Base-by-base conservation (phyloP, 1,284 basidiomycete genomes). In the Apiotrichum gamsii region DNA sequence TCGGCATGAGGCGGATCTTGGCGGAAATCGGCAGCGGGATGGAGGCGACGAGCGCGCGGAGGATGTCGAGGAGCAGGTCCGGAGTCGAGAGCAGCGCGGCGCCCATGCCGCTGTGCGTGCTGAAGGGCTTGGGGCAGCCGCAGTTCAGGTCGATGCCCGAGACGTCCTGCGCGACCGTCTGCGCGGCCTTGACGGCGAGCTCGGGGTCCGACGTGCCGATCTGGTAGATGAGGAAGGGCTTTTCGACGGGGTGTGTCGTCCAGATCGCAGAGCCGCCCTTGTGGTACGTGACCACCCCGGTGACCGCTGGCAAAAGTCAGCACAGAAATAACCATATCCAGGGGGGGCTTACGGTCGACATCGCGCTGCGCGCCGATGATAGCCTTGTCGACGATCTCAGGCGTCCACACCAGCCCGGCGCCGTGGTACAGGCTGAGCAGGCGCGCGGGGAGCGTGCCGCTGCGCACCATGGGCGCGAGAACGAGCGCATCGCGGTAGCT, bases 301-400 rank as follows among this genome's bases (percentile, higher is more conserved):
- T 91, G 16, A 74, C 65, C 28, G 87, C 90, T 93, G 59, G n/a
- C 16, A 43, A 20, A 15, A 28, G 42, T 58, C 44, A 63, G 53
- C 47, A 18, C 24, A 11, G 5, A n/a, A n/a, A n/a, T n/a, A n/a
- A n/a, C n/a, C n/a, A n/a, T n/a, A n/a, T n/a, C n/a, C n/a, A n/a
- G n/a, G n/a, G n/a, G n/a, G n/a, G n/a, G 77, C 86, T 65, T 63
- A 88, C 90, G 81, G 76, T 97, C 83, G 13, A 96, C 89, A 19
- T 77, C 80, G 45, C 94, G 78, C 56, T 83, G 79, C 0, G 87
- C 75, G 47, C 93, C 88, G 37, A 98, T 77, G 49, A 99, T 91
- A 13, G 95, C 95, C 70, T 87, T 90, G 73, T 99, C 95, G 6
- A 99, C 86, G 37, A 90, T 86, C 67, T 98, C 95, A 0, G 94